Evolutionary conservation across 257 asterid species (phyloP).

Genomic region (Euphrasia confusa): DNA sequence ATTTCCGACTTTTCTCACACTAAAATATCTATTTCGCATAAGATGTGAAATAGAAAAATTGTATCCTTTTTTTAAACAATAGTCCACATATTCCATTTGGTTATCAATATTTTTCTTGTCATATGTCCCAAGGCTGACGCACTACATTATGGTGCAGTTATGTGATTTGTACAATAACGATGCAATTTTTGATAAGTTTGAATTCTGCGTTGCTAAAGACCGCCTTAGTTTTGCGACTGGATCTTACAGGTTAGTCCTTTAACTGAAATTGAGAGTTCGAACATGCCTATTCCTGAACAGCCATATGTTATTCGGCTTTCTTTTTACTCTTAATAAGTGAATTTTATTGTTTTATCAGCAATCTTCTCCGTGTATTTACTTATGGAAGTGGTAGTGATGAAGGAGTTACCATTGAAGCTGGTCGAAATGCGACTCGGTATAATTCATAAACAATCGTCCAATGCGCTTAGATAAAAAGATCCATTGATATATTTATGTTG

Average conservation of each 20-base stretch:
- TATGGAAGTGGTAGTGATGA: constrained; percentile 40
- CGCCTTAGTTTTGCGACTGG: constrained; percentile 69
- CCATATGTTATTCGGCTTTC: neutral
- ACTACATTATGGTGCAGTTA: constrained; percentile 38
- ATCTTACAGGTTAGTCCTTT: constrained; percentile 54
- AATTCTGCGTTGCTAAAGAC: constrained; percentile 64
- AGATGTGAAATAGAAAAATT: neutral
- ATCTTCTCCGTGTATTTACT: constrained; percentile 46
- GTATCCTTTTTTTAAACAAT: neutral
- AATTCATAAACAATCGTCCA: neutral
- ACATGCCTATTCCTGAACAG: constrained; percentile 4
- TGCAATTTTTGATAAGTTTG: constrained; percentile 74
- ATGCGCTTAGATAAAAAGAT: neutral
- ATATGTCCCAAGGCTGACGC: constrained; percentile 26
- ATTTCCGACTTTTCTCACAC: neutral
- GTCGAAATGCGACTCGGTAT: constrained; percentile 47
- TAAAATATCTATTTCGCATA: neutral
- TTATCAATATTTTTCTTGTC: constrained; percentile 10
- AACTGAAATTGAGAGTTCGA: constrained; percentile 2
- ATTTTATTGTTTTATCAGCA: constrained; percentile 30
- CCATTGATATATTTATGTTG: neutral
- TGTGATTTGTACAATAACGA: constrained; percentile 63
- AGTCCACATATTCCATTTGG: neutral
- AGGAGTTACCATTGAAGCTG: constrained; percentile 51
- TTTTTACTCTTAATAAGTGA: constrained; percentile 11